A percentile compares a stretch with the other conserved stretches of the same genome.
Conservation (phyloP, 805 yeast species). For the Suhomyces sp. region DNA sequence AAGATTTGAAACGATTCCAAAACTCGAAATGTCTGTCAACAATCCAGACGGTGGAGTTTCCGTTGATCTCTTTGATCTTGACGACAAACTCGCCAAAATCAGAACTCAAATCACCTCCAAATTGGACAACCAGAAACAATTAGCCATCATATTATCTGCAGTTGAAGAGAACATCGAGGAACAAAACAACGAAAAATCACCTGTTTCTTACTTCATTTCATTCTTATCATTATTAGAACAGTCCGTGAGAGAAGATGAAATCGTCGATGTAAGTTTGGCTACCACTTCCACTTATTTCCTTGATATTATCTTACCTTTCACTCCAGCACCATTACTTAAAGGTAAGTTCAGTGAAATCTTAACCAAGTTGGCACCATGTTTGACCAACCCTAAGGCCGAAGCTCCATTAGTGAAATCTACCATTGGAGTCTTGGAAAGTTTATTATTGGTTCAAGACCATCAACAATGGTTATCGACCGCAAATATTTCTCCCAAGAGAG, state of each 20-base stretch:
- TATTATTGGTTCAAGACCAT: constrained; percentile 76
- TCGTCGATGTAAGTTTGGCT: constrained; percentile 64
- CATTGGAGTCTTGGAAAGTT: constrained; percentile 79
- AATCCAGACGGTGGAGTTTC: constrained; percentile 42
- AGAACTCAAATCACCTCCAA: constrained; percentile 76
- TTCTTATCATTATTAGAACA: constrained; percentile 81
- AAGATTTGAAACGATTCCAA: constrained; percentile 1
- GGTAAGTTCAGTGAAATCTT: constrained; percentile 77
- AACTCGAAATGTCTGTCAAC: constrained; percentile 10
- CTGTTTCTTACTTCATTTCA: constrained; percentile 84
- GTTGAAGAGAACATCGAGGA: constrained; percentile 85
- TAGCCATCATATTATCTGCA: constrained; percentile 80
- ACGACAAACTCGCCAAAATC: constrained; percentile 62
- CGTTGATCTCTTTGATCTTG: constrained; percentile 49
- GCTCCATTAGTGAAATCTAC: constrained; percentile 83
- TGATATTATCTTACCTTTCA: constrained; percentile 73
- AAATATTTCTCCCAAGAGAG: constrained; percentile 75
- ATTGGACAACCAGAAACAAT: constrained; percentile 79
- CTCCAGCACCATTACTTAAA: constrained; percentile 67
- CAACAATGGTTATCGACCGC: constrained; percentile 67
- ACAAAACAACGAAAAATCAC: constrained; percentile 57
- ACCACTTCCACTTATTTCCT: constrained; percentile 76
- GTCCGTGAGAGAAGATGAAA: constrained; percentile 48
- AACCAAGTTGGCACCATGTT: constrained; percentile 75
- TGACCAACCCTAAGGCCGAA: constrained; percentile 65